Percentiles rank a stretch among this genome's conserved stretches.
Conservation (phyloP, 441 rosid genomes). For the Cnidoscolus chayamansa region DNA sequence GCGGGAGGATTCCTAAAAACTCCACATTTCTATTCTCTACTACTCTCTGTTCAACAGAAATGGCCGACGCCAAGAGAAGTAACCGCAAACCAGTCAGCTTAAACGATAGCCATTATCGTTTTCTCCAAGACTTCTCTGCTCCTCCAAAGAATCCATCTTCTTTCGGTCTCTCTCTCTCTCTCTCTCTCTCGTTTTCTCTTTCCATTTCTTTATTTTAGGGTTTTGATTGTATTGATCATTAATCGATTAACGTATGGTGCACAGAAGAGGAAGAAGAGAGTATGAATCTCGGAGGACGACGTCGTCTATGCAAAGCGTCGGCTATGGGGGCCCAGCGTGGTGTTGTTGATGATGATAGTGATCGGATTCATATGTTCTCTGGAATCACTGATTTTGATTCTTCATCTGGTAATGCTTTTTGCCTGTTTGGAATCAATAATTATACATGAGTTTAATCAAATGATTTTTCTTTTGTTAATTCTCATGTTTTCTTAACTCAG, state of each 20-base stretch:
- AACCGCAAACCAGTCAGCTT: conserved; percentile 56
- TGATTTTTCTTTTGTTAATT: no score
- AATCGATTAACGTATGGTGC: conserved; percentile 6
- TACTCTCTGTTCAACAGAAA: not conserved
- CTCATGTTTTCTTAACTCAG: no score
- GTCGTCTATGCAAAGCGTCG: conserved; percentile 24
- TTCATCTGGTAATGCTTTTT: conserved; percentile 34
- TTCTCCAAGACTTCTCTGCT: conserved; percentile 65
- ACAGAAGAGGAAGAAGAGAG: conserved; percentile 36
- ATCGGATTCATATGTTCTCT: conserved; percentile 34
- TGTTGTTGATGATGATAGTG: conserved; percentile 14
- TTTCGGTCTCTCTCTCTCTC: conserved; percentile 17
- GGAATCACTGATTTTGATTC: conserved; percentile 48
- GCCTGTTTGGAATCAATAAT: no score
- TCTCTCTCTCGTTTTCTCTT: not conserved
- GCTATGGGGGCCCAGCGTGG: not conserved
- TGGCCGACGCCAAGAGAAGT: conserved; percentile 49
- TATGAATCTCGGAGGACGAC: conserved; percentile 31
- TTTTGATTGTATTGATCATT: not conserved
- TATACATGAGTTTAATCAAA: no score
- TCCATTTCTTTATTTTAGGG: not conserved
- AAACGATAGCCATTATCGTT: conserved; percentile 68
- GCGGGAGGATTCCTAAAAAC: conserved; percentile 4
- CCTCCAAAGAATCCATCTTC: conserved; percentile 41
- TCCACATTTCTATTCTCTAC: not conserved